phyloP scores from a whole-genome alignment of 306 rosid genomes.

The Vachellia collinsii region DNA sequence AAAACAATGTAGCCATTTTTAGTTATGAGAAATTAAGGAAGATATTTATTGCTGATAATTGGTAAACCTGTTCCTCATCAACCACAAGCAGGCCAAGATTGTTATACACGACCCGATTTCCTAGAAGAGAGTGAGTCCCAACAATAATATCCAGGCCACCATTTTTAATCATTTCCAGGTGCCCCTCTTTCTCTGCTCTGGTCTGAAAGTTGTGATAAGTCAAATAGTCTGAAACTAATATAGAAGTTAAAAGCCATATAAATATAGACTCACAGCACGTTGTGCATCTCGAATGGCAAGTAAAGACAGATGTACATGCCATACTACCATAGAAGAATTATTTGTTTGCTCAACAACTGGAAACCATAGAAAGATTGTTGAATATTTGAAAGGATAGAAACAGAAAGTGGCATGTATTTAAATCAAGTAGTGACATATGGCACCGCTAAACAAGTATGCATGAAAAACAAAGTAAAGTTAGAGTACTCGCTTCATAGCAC shows the following conservation, averaged over 20 bases:
- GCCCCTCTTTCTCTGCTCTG: constrained; percentile 74
- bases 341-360: background rate
- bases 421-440: no score
- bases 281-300: background rate
- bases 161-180: constrained; percentile 71
- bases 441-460: no score
- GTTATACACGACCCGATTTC: constrained; percentile 84
- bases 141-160: constrained; percentile 82
- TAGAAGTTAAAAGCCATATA: constrained; percentile 22
- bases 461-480: constrained; percentile 9
- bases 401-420: no score
- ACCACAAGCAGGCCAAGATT: constrained; percentile 93
- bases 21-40: constrained; percentile 30
- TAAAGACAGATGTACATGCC: background rate
- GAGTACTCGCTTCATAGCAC: background rate
- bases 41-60: constrained; percentile 37
- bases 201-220: constrained; percentile 66
- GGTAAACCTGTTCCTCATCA: constrained; percentile 92
- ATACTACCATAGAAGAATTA: background rate
- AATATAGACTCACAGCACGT: background rate
- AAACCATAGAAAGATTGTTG: background rate
- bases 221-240: constrained; percentile 43
- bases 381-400: background rate
- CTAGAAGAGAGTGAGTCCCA: constrained; percentile 97
- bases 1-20: background rate